Percentiles rank a stretch among this genome's conserved stretches.
Conservation (phyloP, 768 basidiomycete species). For the Exidia glandulosa region DNA sequence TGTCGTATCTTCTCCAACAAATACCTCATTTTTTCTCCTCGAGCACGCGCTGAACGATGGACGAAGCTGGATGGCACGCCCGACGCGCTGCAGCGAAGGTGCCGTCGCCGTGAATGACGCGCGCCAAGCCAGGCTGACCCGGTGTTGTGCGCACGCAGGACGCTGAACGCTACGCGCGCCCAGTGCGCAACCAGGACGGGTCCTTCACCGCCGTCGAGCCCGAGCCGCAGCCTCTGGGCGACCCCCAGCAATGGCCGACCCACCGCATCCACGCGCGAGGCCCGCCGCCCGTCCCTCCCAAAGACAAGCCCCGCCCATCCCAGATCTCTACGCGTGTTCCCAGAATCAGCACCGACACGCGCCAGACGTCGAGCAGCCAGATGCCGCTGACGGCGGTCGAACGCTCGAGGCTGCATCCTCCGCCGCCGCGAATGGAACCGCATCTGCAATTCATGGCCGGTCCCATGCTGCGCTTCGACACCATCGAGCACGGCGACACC, state of each 20-base stretch:
- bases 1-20: too few relatives aligned
- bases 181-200: not conserved
- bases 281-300: not conserved
- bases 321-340: not conserved
- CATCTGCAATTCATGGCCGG: constrained; percentile 86
- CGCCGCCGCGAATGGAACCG: constrained; percentile 62
- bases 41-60: not conserved
- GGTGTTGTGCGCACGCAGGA: too few relatives aligned
- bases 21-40: not conserved
- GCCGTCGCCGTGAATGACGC: not conserved
- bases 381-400: constrained; percentile 49
- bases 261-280: not conserved
- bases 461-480: constrained; percentile 83
- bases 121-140: not conserved
- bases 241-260: not conserved
- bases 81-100: not conserved
- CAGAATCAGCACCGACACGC: not conserved
- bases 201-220: not conserved
- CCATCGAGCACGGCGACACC: constrained; percentile 59
- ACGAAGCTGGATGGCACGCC: not conserved
- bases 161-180: not conserved
- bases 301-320: not conserved
- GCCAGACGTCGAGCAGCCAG: not conserved
- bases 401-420: constrained; percentile 41
- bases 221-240: not conserved